These are phyloP conservation scores for Trametes sp. DNA, from an alignment of 1,284 basidiomycete species.

Conservation along the genomic window DNA sequence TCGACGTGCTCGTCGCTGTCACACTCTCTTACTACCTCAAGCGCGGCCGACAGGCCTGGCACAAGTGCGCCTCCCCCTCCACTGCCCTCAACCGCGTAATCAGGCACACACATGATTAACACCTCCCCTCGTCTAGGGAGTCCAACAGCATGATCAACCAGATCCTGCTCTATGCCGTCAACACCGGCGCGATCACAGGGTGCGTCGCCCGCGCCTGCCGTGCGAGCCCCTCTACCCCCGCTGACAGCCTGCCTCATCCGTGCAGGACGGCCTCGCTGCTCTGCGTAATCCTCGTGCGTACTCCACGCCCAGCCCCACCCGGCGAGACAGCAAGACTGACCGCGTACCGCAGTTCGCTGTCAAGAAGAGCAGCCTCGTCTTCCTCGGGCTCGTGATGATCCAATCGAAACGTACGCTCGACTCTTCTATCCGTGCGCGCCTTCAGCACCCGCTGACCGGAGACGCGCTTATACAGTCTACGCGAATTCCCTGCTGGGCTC, in stretches of 20 bases:
- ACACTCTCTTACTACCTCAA: slow-evolving; percentile 28
- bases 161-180: slow-evolving; percentile 30
- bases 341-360: slow-evolving; percentile 20
- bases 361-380: slow-evolving; percentile 28
- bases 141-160: slow-evolving; percentile 27
- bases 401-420: slow-evolving; percentile 26
- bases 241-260: background rate
- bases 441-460: background rate
- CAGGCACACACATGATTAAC: too few relatives aligned
- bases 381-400: slow-evolving; percentile 31
- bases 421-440: background rate
- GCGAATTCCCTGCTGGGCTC: slow-evolving; percentile 31
- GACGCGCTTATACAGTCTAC: slow-evolving; percentile 20
- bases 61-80: slow-evolving; percentile 16
- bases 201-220: slow-evolving; percentile 3
- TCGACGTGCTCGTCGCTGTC: slow-evolving; percentile 28
- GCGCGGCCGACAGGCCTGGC: slow-evolving; percentile 22
- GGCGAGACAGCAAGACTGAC: background rate
- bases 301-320: background rate
- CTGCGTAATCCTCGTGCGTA: slow-evolving; percentile 26
- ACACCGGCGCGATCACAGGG: slow-evolving; percentile 32
- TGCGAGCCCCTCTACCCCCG: background rate
- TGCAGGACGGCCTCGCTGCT: slow-evolving; percentile 26
- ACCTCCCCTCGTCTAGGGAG: slow-evolving; percentile 6
- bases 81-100: too few relatives aligned